Conservation (phyloP, 2,329 filamentous ascomycete genomes). For the Didymella arachidicola region DNA sequence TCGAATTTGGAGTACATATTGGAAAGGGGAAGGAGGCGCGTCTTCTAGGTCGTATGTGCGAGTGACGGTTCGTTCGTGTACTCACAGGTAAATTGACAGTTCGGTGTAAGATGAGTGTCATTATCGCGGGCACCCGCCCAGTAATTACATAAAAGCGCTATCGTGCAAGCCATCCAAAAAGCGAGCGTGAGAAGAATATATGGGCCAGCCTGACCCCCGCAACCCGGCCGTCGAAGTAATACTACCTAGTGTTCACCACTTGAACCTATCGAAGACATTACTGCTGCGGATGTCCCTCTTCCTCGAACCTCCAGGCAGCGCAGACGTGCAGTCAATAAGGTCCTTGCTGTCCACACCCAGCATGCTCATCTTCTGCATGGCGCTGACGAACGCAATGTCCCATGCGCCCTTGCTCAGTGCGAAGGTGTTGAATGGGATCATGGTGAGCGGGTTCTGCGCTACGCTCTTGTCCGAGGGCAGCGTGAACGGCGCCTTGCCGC, state of each 20-base stretch:
- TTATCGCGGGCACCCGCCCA: conserved; percentile 1
- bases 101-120: neutral
- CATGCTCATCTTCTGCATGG: conserved; percentile 50
- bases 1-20: no score
- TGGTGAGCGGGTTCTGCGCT: conserved; percentile 32
- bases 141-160: conserved; percentile 6
- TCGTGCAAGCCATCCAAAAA: neutral
- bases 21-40: no score
- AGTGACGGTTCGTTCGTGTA: no score
- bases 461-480: conserved; percentile 41
- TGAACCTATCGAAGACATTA: conserved; percentile 38
- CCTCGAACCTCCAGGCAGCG: conserved; percentile 41
- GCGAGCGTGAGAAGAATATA: conserved; percentile 8
- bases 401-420: conserved; percentile 39
- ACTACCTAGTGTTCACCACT: conserved; percentile 5
- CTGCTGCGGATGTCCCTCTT: conserved; percentile 45
- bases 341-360: conserved; percentile 36
- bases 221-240: neutral
- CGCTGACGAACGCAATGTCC: conserved; percentile 44
- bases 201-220: neutral
- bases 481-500: conserved; percentile 40
- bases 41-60: no score
- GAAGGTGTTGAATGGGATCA: conserved; percentile 34
- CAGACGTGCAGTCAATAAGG: conserved; percentile 45
- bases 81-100: no score